Conservation (phyloP, 768 basidiomycete species). For the Russula foetens region DNA sequence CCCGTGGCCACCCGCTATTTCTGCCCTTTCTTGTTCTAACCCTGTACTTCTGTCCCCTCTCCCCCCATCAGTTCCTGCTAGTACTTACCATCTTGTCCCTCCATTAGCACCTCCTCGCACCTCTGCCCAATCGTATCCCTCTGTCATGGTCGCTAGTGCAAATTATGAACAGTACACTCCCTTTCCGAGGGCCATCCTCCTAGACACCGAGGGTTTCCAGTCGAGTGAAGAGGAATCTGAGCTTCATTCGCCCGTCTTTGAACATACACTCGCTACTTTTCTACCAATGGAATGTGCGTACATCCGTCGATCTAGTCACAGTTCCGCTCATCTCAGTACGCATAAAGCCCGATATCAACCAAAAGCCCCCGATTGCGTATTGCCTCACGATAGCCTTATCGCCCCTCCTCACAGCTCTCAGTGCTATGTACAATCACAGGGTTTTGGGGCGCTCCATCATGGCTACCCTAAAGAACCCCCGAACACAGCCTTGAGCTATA, state of each 20-base stretch:
- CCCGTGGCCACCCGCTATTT: conserved; percentile 13
- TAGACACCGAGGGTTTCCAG: conserved; percentile 54
- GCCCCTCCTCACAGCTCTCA: conserved; percentile 13
- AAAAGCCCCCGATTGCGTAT: conserved; percentile 17
- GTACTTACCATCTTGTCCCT: conserved; percentile 27
- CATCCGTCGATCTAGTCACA: conserved; percentile 20
- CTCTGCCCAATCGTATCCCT: conserved; percentile 20
- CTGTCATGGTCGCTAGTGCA: conserved; percentile 48
- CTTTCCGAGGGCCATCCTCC: conserved; percentile 41
- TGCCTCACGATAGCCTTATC: conserved; percentile 18
- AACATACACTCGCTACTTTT: conserved; percentile 37
- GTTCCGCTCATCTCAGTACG: conserved; percentile 8
- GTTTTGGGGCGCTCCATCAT: conserved; percentile 10
- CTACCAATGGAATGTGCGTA: conserved; percentile 26
- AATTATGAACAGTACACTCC: conserved; percentile 50
- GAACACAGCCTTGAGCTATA: conserved; percentile 14
- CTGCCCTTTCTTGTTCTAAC: conserved; percentile 19
- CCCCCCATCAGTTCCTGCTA: conserved; percentile 23
- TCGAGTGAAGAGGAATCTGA: conserved; percentile 73
- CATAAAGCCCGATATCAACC: conserved; percentile 61
- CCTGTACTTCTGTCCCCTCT: conserved; percentile 26
- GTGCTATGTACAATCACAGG: conserved; percentile 15
- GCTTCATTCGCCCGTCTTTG: conserved; percentile 64
- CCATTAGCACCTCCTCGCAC: conserved; percentile 23
- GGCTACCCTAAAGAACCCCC: conserved; percentile 18